Evolutionary conservation across 1,284 basidiomycete species (phyloP), one percentile per base, ranked within the genome.

Genomic region (Ganoderma multipileum): DNA sequence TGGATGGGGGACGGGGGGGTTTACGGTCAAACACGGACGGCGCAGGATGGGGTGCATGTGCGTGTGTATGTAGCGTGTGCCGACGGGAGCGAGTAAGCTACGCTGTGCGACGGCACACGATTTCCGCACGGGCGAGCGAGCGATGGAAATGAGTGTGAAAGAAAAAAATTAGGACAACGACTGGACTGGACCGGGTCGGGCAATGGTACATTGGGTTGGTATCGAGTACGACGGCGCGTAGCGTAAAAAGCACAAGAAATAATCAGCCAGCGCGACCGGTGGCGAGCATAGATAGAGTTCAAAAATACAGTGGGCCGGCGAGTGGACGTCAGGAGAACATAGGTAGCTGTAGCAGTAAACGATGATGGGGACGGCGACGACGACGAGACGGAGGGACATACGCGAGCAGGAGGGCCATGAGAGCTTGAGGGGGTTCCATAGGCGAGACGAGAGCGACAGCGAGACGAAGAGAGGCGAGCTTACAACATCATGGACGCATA

Each of bases 401-500:
- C 52, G 60, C 64, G 33, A 42, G 38, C 57, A 61, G 38, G n/a
- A 28, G 62, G 63, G 41, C 18, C 23, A 30, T 42, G 50, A 52
- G 47, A 44, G 39, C 39, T 42, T 36, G 58, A 23, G 42, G 59
- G 33, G 42, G 44, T 28, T 65, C 61, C 66, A 70, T 64, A 66
- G 69, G 62, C 61, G 38, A 47, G 64, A 38, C 57, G 68, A 26
- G 44, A 62, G 33, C 57, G 38, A 47, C 30, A 58, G 64, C 61
- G 64, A 41, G 57, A 26, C 52, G 60, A 47, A 55, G 33, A 54
- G 39, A 57, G 33, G 20, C 54, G 36, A 69, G 68, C 82, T 73
- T 54, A 85, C 67, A 77, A 70, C 76, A 85, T 76, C 79, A 85
- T 82, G 73, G 83, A 76, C 33, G 79, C 77, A 76, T 83, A 85